Evolutionary conservation across 129 eudicot species (phyloP), one percentile per base, ranked within the genome.

Genomic region (Pseudognaphalium luteoalbum): DNA sequence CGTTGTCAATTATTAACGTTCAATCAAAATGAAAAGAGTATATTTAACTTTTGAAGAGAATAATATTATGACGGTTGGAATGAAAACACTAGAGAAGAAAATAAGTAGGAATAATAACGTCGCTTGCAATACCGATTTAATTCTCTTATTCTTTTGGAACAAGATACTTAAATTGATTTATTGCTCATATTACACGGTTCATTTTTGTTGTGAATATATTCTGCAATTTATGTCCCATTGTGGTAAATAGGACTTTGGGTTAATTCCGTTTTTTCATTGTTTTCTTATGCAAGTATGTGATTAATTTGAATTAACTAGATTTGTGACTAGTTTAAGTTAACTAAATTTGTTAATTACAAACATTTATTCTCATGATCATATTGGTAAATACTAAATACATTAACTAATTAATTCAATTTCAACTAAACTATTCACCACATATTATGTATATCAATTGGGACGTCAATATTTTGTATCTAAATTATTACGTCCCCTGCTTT

Each of bases 191-290:
- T 80, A 57, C 41, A 80, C 83, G 70, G 69, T 56, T 57, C 56
- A 66, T 80, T 75, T 62, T 73, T 35, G 70, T 66, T 28, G 7
- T 34, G 83, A 74, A 80, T 80, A 73, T 66, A 66, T 80, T 80
- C 79, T 44, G 56, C 63, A 73, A 63, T 37, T 52, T 66, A 51
- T 65, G 69, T 72, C 51, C 58, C 64, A 80, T 54, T 75, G 28
- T n/a, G 64, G 62, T 28, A 25, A 58, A 17, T 30, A 39, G 51
- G 41, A 58, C 50, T 17, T 21, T 8, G 29, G 3, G 33, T 58
- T 35, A 37, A 54, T 56, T 56, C 25, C 3, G 19, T 8, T 19
- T 56, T n/a, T 17, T 8, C 59, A 15, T 6, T 52, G 22, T 52
- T 52, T 52, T 52, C 59, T 52, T 56, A 17, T 54, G 60, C 17